Base-by-base conservation (phyloP, 257 asterid species). In the Solanum paucissectum region DNA sequence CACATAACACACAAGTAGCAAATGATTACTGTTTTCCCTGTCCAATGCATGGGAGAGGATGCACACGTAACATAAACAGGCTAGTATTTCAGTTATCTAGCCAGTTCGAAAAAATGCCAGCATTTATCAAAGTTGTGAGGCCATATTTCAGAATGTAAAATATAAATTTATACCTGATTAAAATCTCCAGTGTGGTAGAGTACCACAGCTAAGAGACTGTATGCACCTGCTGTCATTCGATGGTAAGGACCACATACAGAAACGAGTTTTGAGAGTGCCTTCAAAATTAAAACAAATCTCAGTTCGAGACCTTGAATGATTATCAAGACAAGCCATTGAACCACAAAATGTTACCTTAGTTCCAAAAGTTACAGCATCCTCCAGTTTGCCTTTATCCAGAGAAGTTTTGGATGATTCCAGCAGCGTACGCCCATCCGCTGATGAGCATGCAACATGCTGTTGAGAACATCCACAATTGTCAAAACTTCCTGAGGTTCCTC, bases 121-220 rank as follows among this genome's bases (percentile, higher is more conserved):
- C 46, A 18, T 11, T 29, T 52, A 83, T 18, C 32, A 64, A 33
- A 58, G 73, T 37, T 11, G 16, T 33, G 33, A 83, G 16, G 76
- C 38, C 25, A 85, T 18, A 52, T 6, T 66, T 66, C 21, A 85
- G 75, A 85, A 85, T 64, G 38, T 6, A 64, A 29, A 46, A 14
- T 81, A 81, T 46, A 18, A 46, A 29, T n/a, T 82, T 46, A 82
- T 88, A 95, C 99, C 98, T 97, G 99, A 94, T 97, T 94, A 90
- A 97, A 96, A 85, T 97, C 99, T 81, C 99, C 99, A 83, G 99
- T 97, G 93, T 97, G 99, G 92, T 97, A 97, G 91, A 97, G 94
- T 87, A 97, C 99, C 89, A 97, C 99, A 83, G 99, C 99, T 62
- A 97, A 96, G 88, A 97, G 98, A 92, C 99, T 97, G 91, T 97